Evolutionary conservation across 1,284 basidiomycete genomes (phyloP).

Genomic region (Sutorius eximius): DNA sequence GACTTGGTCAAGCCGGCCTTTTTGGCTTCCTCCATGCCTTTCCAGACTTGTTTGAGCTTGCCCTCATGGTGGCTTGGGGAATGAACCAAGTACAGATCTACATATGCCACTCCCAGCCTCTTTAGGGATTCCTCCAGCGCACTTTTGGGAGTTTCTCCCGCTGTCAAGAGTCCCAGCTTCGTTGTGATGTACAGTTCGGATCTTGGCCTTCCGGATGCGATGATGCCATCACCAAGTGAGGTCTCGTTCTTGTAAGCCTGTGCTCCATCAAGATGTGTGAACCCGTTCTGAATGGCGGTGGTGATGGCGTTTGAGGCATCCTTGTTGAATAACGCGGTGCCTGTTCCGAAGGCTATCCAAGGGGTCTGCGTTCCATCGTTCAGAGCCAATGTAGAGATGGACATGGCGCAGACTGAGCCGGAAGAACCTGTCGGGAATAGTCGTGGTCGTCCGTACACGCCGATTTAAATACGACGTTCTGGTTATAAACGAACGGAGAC

Average conservation of each 20-base stretch:
- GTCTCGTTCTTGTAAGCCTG: constrained; percentile 68
- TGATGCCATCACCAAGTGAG: constrained; percentile 54
- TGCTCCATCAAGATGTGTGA: constrained; percentile 73
- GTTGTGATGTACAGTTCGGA: constrained; percentile 62
- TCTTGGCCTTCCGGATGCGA: constrained; percentile 48
- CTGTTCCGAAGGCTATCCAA: constrained; percentile 70
- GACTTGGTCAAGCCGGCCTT: constrained; percentile 67
- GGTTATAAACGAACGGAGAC: neutral
- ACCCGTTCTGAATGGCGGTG: constrained; percentile 58
- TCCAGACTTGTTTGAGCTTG: constrained; percentile 62
- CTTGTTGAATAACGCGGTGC: constrained; percentile 55
- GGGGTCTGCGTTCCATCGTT: constrained; percentile 61
- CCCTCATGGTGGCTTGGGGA: constrained; percentile 38
- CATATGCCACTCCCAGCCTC: constrained; percentile 65
- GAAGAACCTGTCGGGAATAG: constrained; percentile 17
- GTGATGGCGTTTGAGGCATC: constrained; percentile 52
- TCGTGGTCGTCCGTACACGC: neutral
- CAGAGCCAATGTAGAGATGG: constrained; percentile 45
- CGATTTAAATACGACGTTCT: constrained; percentile 14
- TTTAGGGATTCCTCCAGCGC: constrained; percentile 53
- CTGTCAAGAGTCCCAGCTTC: constrained; percentile 46
- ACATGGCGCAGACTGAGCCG: constrained; percentile 31
- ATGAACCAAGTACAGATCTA: constrained; percentile 81
- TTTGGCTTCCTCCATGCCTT: constrained; percentile 68
- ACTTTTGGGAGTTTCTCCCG: constrained; percentile 47